Evolutionary conservation across 1,284 basidiomycete genomes (phyloP).

Genomic region (Uromyces viciae-fabae): DNA sequence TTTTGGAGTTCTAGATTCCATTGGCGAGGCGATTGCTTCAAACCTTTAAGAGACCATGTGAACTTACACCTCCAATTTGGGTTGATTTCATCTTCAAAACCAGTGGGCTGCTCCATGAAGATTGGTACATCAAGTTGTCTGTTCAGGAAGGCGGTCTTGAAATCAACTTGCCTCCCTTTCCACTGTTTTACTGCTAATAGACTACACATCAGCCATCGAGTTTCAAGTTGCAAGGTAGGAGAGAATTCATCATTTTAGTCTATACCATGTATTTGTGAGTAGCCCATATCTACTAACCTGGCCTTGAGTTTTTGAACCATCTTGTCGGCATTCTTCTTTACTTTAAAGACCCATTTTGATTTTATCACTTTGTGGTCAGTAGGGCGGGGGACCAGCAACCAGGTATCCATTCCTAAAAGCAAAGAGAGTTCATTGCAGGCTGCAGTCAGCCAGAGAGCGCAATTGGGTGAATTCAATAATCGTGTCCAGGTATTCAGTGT

Average conservation of each 20-base stretch:
- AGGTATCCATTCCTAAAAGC: conserved; percentile 8
- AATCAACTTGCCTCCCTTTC: neutral
- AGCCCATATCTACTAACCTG: neutral
- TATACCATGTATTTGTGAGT: neutral
- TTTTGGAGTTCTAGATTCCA: conserved; percentile 18
- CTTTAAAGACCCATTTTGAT: conserved; percentile 24
- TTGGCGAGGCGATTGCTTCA: conserved; percentile 20
- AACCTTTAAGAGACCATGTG: neutral
- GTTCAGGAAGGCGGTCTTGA: neutral
- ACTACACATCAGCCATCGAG: neutral
- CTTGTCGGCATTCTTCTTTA: neutral
- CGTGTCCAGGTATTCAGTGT: conserved; percentile 2
- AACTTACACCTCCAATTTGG: neutral
- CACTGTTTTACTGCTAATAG: neutral
- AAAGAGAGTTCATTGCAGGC: neutral
- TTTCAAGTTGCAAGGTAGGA: neutral
- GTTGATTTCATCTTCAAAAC: neutral
- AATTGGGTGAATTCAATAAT: neutral
- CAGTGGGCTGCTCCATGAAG: conserved; percentile 9
- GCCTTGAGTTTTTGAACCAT: conserved; percentile 6
- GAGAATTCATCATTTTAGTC: neutral
- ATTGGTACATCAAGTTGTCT: neutral
- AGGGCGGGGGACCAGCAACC: neutral
- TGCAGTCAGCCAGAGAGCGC: neutral
- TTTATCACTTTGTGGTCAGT: neutral